A percentile compares a stretch with the other conserved stretches of the same genome.
Evolutionary conservation across 192 early-diverging fungal genomes (phyloP).

Genomic region (Chytriomyces hyalinus): DNA sequence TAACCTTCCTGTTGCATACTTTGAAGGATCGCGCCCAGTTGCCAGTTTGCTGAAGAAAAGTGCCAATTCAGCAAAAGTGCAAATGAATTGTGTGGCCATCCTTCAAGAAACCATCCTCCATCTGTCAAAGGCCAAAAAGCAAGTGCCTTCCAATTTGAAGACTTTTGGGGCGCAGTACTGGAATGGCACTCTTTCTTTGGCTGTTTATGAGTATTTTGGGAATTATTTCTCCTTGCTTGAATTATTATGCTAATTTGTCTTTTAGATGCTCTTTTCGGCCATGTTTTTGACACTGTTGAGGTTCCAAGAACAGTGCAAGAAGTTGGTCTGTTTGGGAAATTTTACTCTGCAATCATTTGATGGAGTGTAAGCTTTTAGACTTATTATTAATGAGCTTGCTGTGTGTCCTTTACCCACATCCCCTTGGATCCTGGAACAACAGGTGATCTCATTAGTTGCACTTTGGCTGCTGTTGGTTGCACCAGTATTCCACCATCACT

Average conservation of each 20-base stretch:
- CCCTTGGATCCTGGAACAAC: no score
- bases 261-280: background rate
- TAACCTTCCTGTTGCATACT: slow-evolving; percentile 7
- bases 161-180: slow-evolving; percentile 5
- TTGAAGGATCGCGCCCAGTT: slow-evolving; percentile 9
- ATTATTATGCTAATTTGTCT: background rate
- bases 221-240: background rate
- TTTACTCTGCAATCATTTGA: background rate
- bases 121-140: background rate
- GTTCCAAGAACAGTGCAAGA: slow-evolving; percentile 1
- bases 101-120: slow-evolving; percentile 8
- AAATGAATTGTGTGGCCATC: slow-evolving; percentile 6
- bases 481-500: no score
- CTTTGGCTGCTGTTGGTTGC: no score
- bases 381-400: no score
- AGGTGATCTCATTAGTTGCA: no score
- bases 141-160: slow-evolving; percentile 1
- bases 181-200: background rate
- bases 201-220: slow-evolving; percentile 10
- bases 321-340: background rate
- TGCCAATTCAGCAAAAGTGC: slow-evolving; percentile 2
- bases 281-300: background rate
- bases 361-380: background rate
- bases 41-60: slow-evolving; percentile 1
- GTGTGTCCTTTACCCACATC: no score